Evolutionary conservation across 2,329 filamentous ascomycete species (phyloP).

Genomic region (Botrytis galanthina): DNA sequence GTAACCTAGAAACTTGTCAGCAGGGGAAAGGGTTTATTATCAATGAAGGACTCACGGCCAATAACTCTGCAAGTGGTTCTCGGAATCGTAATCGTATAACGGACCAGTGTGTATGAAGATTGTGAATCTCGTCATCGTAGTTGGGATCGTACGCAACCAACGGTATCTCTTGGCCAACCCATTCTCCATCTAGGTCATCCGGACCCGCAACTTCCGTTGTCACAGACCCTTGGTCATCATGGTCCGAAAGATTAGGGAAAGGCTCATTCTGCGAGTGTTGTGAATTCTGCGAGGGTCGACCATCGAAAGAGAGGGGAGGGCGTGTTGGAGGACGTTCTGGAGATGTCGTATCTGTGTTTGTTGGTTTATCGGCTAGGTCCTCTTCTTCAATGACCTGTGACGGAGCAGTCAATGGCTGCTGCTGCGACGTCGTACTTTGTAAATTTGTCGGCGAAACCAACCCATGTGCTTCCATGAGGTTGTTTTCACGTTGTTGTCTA

Average conservation of each 20-base stretch:
- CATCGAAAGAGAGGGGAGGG: conserved; percentile 13
- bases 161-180: conserved; percentile 28
- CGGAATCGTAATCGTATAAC: conserved; percentile 47
- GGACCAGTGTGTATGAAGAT: conserved; percentile 43
- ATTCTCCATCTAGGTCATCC: conserved; percentile 24
- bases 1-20: conserved; percentile 25
- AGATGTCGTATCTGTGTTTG: neutral
- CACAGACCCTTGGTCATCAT: conserved; percentile 28
- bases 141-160: conserved; percentile 27
- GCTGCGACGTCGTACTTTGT: conserved; percentile 13
- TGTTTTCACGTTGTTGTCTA: conserved; percentile 30
- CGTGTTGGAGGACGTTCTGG: neutral
- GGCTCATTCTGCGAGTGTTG: conserved; percentile 1
- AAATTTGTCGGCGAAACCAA: conserved; percentile 14
- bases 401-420: conserved; percentile 16
- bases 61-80: conserved; percentile 52
- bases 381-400: conserved; percentile 25
- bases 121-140: conserved; percentile 33
- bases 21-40: neutral
- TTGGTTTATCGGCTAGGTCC: conserved; percentile 12
- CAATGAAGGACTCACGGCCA: conserved; percentile 42
- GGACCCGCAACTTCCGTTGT: conserved; percentile 27
- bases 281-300: neutral
- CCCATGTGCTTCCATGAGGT: conserved; percentile 20
- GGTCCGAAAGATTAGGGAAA: conserved; percentile 18